phyloP scores from a whole-genome alignment of 2,329 filamentous ascomycete species.

The Aspergillus sp. region DNA sequence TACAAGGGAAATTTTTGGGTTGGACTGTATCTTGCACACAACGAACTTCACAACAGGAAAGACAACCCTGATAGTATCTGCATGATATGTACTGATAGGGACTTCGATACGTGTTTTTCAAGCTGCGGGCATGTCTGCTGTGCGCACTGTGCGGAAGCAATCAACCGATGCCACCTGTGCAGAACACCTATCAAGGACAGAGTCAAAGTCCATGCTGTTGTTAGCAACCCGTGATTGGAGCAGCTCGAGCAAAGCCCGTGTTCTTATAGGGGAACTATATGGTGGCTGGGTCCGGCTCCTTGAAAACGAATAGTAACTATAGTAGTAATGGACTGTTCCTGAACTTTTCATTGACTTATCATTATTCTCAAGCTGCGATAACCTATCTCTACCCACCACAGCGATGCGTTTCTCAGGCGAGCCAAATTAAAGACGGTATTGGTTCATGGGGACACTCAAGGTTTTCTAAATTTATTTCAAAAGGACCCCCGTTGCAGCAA shows the following conservation, averaged over 20 bases:
- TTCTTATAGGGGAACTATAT: not conserved
- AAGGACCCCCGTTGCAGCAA: not conserved
- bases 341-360: not conserved
- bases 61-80: not conserved
- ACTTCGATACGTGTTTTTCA: conserved; percentile 1
- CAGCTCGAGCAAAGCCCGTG: not conserved
- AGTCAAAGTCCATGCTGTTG: conserved; percentile 4
- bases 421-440: not conserved
- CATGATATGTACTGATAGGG: not conserved
- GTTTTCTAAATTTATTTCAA: not conserved
- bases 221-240: not conserved
- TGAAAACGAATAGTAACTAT: not conserved
- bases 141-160: not conserved
- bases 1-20: not conserved
- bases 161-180: not conserved
- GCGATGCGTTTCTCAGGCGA: not conserved
- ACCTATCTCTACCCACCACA: not conserved
- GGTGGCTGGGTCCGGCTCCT: not conserved
- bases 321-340: not conserved
- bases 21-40: conserved; percentile 1
- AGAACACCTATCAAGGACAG: not conserved
- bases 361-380: not conserved
- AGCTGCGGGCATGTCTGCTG: conserved; percentile 4
- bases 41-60: not conserved
- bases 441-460: not conserved